phyloP scores from a whole-genome alignment of 139 green algal genomes.

The Chlamydomonas applanata region DNA sequence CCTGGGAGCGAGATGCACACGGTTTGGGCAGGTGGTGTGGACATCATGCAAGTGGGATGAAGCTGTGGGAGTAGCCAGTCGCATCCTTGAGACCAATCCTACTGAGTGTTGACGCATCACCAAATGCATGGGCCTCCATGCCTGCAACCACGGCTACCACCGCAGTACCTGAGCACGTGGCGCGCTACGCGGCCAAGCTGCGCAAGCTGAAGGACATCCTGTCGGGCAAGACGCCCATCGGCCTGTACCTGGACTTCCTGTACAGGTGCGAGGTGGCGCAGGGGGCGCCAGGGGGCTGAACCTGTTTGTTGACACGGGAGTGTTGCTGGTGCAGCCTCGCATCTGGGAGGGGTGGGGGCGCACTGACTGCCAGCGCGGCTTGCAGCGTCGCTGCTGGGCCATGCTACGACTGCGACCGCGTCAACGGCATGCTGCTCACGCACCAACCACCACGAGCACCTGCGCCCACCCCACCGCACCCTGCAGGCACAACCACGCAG shows the following conservation, averaged over 20 bases:
- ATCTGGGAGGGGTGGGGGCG: neutral
- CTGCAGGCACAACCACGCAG: constrained; percentile 67
- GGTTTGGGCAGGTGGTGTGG: too few relatives aligned
- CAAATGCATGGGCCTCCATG: too few relatives aligned
- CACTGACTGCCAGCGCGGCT: neutral
- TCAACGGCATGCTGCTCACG: too few relatives aligned
- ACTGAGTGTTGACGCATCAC: too few relatives aligned
- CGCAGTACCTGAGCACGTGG: constrained; percentile 4
- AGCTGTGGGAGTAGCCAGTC: too few relatives aligned
- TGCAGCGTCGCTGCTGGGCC: neutral
- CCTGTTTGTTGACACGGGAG: neutral
- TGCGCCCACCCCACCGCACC: too few relatives aligned
- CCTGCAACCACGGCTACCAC: too few relatives aligned
- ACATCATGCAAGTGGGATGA: too few relatives aligned
- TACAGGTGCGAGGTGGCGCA: constrained; percentile 62
- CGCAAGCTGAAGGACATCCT: constrained; percentile 72
- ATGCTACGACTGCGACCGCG: neutral
- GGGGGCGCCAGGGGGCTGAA: neutral
- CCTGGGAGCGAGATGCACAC: too few relatives aligned
- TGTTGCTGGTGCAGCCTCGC: constrained; percentile 4
- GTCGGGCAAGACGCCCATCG: constrained; percentile 81
- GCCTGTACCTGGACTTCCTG: constrained; percentile 94
- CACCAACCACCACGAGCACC: too few relatives aligned
- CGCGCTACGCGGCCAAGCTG: constrained; percentile 32
- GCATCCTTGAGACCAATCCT: too few relatives aligned